Evolutionary conservation across 1,139 yeast genomes (phyloP), one percentile per base, ranked within the genome.

Genomic region (Blastobotrys illinoisensis): DNA sequence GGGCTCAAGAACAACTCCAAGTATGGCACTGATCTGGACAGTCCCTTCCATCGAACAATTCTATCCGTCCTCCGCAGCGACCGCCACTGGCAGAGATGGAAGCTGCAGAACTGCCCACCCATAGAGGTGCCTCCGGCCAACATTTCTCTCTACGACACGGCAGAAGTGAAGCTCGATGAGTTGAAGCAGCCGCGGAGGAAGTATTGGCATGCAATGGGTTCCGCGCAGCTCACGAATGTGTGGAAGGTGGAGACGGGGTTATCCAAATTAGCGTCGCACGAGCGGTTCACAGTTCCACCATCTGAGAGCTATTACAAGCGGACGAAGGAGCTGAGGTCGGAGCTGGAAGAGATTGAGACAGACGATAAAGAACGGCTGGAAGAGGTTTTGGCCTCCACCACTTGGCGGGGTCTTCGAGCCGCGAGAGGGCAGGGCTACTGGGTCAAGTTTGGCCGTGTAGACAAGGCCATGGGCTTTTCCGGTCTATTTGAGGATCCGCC

Each of bases 1-100:
- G 40, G 40, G 16, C 40, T 32, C 40, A 11, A 32, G 16, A 32
- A 32, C 14, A 40, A 56, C 1, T 51, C 64, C 20, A 49, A 52
- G 14, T 46, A 43, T n/a, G 23, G 54, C 7, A 49, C 54, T 7
- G 65, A 64, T 44, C 52, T 63, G 24, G 64, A 61, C 14, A 46
- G 54, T 6, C 54, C 62, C 5, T 62, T 65, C 50, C 46, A 57
- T 23, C 54, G 60, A 13, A 56, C 70, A 4, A 52, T 69, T 23
- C 55, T 56, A 43, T 46, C 57, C 1, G 62, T 70, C 9, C 49
- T 68, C 11, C 51, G 48, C 13, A 60, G 71, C 28, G 75, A 71
- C 49, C 51, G 51, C 9, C 59, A 60, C 43, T 71, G 75, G 75
- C 70, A 66, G 49, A 51, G 53, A n/a, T 71, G 75, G 75, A 71